Evolutionary conservation across 345 rosid species (phyloP).

Genomic region (Lepidium aucheri): DNA sequence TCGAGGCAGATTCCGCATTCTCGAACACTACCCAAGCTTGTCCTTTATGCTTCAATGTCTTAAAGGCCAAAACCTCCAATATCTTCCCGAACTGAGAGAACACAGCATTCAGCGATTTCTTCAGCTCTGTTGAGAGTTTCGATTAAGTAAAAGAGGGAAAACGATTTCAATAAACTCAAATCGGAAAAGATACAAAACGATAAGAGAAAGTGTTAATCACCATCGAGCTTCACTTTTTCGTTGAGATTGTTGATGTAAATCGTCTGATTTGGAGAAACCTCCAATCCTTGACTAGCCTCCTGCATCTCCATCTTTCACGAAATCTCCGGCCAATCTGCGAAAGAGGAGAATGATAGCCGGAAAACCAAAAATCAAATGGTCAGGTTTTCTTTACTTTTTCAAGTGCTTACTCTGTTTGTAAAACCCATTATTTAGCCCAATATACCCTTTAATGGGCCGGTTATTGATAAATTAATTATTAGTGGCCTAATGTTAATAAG

Average conservation of each 20-base stretch:
- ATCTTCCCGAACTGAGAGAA: constrained; percentile 94
- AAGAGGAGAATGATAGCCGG: background rate
- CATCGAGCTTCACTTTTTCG: constrained; percentile 89
- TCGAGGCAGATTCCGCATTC: constrained; percentile 61
- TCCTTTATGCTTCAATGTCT: constrained; percentile 96
- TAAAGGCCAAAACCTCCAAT: constrained; percentile 81
- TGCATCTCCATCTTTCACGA: constrained; percentile 34
- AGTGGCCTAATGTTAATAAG: no score
- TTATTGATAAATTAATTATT: no score
- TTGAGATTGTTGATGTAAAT: constrained; percentile 95
- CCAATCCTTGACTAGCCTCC: constrained; percentile 44
- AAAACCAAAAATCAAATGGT: background rate
- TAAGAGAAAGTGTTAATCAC: constrained; percentile 20
- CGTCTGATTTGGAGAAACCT: constrained; percentile 58
- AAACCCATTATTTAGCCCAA: no score
- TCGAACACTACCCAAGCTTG: constrained; percentile 98
- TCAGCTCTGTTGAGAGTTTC: constrained; percentile 44
- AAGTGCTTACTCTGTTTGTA: background rate
- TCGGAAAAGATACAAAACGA: background rate
- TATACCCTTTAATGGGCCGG: background rate
- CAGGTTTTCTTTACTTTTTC: no score
- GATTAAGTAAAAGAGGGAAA: background rate
- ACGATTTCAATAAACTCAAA: background rate
- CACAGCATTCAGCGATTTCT: constrained; percentile 84
- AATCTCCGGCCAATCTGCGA: background rate